Evolutionary conservation across 2,329 filamentous ascomycete genomes (phyloP).

Genomic region (Colletotrichum sp.): DNA sequence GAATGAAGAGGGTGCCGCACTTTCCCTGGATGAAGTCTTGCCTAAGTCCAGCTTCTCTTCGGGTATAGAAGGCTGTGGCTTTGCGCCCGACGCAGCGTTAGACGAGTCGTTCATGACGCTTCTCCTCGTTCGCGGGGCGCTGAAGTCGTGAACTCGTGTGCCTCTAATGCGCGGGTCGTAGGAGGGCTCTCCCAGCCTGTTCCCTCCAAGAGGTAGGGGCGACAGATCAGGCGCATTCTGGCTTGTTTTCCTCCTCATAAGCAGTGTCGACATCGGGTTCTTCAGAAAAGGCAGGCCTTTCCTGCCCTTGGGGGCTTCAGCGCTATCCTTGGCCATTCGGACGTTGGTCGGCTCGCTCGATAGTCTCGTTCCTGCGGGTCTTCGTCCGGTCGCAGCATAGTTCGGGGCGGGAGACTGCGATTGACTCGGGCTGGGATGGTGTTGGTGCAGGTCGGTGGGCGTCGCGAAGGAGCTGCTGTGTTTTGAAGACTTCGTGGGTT

Average conservation of each 20-base stretch:
- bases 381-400: constrained; percentile 39
- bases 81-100: neutral
- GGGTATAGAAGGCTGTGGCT: neutral
- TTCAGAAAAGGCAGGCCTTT: constrained; percentile 64
- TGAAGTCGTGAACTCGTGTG: constrained; percentile 70
- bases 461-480: constrained; percentile 50
- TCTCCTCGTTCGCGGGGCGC: constrained; percentile 59
- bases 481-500: constrained; percentile 35
- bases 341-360: constrained; percentile 40
- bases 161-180: constrained; percentile 71
- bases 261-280: constrained; percentile 63
- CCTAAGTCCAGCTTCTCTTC: constrained; percentile 14
- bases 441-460: constrained; percentile 51
- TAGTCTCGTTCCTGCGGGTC: constrained; percentile 46
- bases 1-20: constrained; percentile 2
- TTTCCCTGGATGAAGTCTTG: constrained; percentile 26
- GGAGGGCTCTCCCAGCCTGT: constrained; percentile 46
- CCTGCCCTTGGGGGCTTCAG: constrained; percentile 51
- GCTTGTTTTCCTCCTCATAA: constrained; percentile 61
- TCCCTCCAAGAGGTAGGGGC: constrained; percentile 42
- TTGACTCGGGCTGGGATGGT: neutral
- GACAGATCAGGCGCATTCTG: constrained; percentile 51
- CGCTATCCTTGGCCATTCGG: constrained; percentile 31
- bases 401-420: neutral
- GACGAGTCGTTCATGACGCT: constrained; percentile 32